Conservation (phyloP, 148 eudicot species). For the Camellia sinensis region DNA sequence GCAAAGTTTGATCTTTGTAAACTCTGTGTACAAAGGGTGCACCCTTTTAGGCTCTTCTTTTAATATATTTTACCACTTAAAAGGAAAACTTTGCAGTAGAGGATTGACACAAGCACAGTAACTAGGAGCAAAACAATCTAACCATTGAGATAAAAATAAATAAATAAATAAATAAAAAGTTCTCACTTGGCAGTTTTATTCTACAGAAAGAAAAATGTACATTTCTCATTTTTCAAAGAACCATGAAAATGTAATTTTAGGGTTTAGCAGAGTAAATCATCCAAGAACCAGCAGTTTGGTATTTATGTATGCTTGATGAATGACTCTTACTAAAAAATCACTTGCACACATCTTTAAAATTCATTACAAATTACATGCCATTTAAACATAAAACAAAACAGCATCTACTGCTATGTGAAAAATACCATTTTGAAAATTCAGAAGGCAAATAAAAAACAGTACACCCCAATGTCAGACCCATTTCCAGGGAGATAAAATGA, state of each 20-base stretch:
- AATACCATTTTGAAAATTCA: neutral
- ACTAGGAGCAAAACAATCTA: neutral
- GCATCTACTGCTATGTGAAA: neutral
- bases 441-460: neutral
- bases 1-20: no score
- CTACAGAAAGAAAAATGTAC: neutral
- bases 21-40: no score
- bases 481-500: neutral
- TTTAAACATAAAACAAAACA: neutral
- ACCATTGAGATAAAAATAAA: neutral
- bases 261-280: neutral
- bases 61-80: no score
- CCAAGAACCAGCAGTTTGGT: neutral
- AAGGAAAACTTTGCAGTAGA: no score
- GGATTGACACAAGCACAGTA: neutral
- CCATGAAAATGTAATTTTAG: neutral
- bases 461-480: neutral
- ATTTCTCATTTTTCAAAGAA: neutral
- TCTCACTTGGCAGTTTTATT: neutral
- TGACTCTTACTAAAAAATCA: no score
- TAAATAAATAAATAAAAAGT: neutral
- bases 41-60: no score
- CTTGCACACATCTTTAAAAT: neutral
- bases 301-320: no score
- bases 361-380: neutral